Evolutionary conservation across 192 early-diverging fungal genomes (phyloP).

Genomic region (Backusella sp.): DNA sequence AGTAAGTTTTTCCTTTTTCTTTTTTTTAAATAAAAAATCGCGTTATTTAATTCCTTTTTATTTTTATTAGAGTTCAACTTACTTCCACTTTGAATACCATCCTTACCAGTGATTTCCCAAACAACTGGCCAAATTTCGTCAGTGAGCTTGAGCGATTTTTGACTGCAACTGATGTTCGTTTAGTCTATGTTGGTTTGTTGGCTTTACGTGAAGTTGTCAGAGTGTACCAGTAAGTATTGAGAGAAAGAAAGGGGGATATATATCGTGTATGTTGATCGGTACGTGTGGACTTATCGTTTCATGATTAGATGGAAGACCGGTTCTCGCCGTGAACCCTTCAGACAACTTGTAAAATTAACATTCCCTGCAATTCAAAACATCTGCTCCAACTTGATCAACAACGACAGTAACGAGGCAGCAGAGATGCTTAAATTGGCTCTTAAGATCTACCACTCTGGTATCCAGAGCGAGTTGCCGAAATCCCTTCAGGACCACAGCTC

Average conservation of each 20-base stretch:
- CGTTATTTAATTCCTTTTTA: not conserved
- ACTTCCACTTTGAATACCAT: constrained; percentile 74
- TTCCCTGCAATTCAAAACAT: constrained; percentile 82
- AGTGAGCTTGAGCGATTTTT: constrained; percentile 62
- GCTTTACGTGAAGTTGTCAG: constrained; percentile 80
- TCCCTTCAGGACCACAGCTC: constrained; percentile 63
- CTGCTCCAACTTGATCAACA: constrained; percentile 58
- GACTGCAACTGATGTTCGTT: constrained; percentile 60
- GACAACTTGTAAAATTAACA: constrained; percentile 68
- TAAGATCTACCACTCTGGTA: constrained; percentile 77
- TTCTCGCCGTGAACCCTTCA: constrained; percentile 64
- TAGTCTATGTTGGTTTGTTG: constrained; percentile 75
- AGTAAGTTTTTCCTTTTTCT: constrained; percentile 43
- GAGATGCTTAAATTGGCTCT: constrained; percentile 83
- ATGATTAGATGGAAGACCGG: constrained; percentile 58
- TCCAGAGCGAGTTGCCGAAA: constrained; percentile 63
- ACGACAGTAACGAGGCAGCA: constrained; percentile 71
- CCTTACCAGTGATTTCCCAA: constrained; percentile 74
- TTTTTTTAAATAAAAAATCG: not conserved
- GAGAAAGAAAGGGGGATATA: too few species aligned
- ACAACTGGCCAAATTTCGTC: constrained; percentile 80
- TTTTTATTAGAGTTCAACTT: constrained; percentile 61
- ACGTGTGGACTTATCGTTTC: not conserved
- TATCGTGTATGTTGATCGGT: not conserved
- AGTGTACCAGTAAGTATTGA: constrained; percentile 63